Evolutionary conservation across 208 protist genomes (phyloP), one percentile per base, ranked within the genome.

Genomic region (Leishmania turanica): DNA sequence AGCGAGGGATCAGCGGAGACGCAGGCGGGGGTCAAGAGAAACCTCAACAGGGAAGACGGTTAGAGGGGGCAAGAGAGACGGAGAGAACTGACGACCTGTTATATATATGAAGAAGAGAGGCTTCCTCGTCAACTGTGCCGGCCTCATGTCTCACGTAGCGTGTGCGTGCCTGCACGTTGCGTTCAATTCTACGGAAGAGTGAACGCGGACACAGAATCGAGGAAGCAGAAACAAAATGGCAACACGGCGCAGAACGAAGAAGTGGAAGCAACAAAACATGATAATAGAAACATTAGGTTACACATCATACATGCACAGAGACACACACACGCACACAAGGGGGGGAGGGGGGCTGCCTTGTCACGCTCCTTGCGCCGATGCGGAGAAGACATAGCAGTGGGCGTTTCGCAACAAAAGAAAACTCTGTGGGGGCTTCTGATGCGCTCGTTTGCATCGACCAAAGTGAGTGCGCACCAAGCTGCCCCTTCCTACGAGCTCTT

Each of bases 401-500:
- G 60, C 9, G 7, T 37, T 65, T 65, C n/a, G 60, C 51, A 54
- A 54, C 1, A 54, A 53, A 53, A 53, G 1, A 54, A 54, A 17
- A n/a, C 4, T 62, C 24, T 13, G 0, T 19, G 7, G 60, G 2
- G n/a, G n/a, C 9, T 34, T 4, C 27, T 65, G 3, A 37, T 37
- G n/a, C 11, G n/a, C 60, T 13, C n/a, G 11, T 19, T 9, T 65
- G 11, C 60, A 21, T 13, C 60, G 9, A 5, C 37, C 3, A 27
- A 65, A 65, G 11, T 24, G 60, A 31, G 60, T 34, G 11, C 60
- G 17, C n/a, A 65, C 60, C 4, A 37, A 65, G n/a, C 60, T 19
- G 11, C n/a, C 24, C 24, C 37, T 76, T 68, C n/a, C 51, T 79
- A 84, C 75, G 73, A 49, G 74, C 75, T 85, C 58, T 75, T 81